Conservation (phyloP, 1,284 basidiomycete genomes). For the Ceratobasidium sp. region DNA sequence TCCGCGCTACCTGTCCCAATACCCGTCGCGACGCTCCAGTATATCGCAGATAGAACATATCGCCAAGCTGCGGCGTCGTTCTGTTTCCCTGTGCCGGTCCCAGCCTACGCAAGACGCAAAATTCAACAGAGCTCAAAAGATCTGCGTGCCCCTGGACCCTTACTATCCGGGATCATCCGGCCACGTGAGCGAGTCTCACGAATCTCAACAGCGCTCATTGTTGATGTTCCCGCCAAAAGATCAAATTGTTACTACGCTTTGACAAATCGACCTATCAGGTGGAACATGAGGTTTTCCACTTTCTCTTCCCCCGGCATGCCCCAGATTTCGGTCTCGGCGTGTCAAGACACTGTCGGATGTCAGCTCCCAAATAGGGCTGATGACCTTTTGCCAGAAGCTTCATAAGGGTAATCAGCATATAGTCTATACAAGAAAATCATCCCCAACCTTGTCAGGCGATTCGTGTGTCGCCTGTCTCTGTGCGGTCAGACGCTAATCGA, state of each 20-base stretch:
- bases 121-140: constrained; percentile 25
- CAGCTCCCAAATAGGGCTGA: constrained; percentile 67
- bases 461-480: too few relatives aligned
- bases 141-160: constrained; percentile 27
- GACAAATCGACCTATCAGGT: constrained; percentile 14
- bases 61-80: background rate
- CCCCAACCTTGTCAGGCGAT: too few relatives aligned
- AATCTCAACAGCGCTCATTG: constrained; percentile 5
- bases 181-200: constrained; percentile 8
- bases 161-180: background rate
- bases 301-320: constrained; percentile 2
- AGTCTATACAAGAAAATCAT: too few relatives aligned
- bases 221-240: background rate
- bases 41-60: constrained; percentile 27
- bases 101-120: background rate
- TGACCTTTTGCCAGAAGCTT: constrained; percentile 64
- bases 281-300: background rate
- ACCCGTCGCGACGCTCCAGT: background rate
- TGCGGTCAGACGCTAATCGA: too few relatives aligned
- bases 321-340: constrained; percentile 42
- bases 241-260: background rate
- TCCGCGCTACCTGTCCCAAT: background rate
- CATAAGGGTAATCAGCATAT: background rate
- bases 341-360: constrained; percentile 56
- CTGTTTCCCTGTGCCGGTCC: background rate